A percentile compares a stretch with the other conserved stretches of the same genome.
Evolutionary conservation across 208 protist species (phyloP).

Genomic region (Leishmania aethiopica): DNA sequence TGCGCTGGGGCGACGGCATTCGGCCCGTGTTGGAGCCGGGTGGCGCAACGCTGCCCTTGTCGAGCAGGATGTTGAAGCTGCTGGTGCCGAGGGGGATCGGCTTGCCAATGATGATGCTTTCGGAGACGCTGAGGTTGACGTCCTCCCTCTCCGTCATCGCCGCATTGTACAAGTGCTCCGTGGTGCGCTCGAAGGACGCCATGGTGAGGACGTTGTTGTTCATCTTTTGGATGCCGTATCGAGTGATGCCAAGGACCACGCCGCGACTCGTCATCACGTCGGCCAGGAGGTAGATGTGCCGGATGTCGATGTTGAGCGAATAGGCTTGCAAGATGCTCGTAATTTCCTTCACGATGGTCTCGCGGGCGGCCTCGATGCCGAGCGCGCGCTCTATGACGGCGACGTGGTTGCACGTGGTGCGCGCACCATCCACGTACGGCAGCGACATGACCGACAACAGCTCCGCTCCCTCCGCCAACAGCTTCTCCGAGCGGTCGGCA

Average conservation of each 20-base stretch:
- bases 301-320: constrained; percentile 97
- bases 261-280: constrained; percentile 99
- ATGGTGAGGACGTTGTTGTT: constrained; percentile 98
- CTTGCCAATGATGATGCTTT: constrained; percentile 99
- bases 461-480: constrained; percentile 95
- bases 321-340: constrained; percentile 95
- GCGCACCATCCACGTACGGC: constrained; percentile 90
- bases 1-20: constrained; percentile 3
- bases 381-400: constrained; percentile 95
- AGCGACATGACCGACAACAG: constrained; percentile 95
- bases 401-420: constrained; percentile 98
- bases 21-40: constrained; percentile 21
- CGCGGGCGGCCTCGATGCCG: constrained; percentile 98
- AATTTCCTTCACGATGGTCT: constrained; percentile 98
- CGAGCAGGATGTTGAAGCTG: constrained; percentile 91
- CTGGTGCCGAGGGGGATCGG: constrained; percentile 97
- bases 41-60: constrained; percentile 37
- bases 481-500: constrained; percentile 64
- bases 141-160: constrained; percentile 91
- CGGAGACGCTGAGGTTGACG: constrained; percentile 91
- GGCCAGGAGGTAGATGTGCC: constrained; percentile 98
- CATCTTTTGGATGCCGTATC: constrained; percentile 99
- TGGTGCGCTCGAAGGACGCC: constrained; percentile 99
- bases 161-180: constrained; percentile 99
- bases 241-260: constrained; percentile 98